These are phyloP conservation scores for Protea cynaroides DNA, from an alignment of 164 flowering plant genomes.

Conservation along the genomic window DNA sequence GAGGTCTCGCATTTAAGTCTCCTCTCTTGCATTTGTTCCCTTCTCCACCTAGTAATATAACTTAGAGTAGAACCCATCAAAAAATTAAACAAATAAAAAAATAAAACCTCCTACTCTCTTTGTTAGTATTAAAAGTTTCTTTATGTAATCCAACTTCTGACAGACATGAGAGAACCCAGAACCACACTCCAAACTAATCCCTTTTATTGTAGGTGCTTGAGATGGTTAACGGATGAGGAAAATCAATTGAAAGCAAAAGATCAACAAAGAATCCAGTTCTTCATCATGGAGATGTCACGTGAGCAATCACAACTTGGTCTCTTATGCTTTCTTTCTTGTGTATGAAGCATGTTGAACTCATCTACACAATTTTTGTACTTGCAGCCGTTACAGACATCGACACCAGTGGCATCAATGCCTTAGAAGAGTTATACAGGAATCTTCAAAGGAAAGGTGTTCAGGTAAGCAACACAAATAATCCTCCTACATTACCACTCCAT, in stretches of 20 bases:
- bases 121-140: background rate
- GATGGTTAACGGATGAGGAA: constrained; percentile 78
- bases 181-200: background rate
- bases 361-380: constrained; percentile 2
- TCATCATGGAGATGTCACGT: constrained; percentile 88
- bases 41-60: too few species aligned
- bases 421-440: constrained; percentile 58
- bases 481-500: too few species aligned
- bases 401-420: constrained; percentile 82
- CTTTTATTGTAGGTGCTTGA: constrained; percentile 47
- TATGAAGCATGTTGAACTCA: background rate
- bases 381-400: constrained; percentile 93
- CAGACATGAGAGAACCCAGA: background rate
- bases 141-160: background rate
- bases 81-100: too few species aligned
- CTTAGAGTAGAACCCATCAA: too few species aligned
- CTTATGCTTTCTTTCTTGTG: background rate
- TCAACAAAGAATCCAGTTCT: constrained; percentile 36
- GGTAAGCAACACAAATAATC: constrained; percentile 22
- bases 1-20: too few species aligned
- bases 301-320: constrained; percentile 15
- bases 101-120: too few species aligned
- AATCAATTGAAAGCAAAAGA: constrained; percentile 29
- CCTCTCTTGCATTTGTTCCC: too few species aligned
- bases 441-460: constrained; percentile 62